These are phyloP conservation scores for Amanita pallidorosea DNA, from an alignment of 768 basidiomycete genomes.

Conservation along the genomic window DNA sequence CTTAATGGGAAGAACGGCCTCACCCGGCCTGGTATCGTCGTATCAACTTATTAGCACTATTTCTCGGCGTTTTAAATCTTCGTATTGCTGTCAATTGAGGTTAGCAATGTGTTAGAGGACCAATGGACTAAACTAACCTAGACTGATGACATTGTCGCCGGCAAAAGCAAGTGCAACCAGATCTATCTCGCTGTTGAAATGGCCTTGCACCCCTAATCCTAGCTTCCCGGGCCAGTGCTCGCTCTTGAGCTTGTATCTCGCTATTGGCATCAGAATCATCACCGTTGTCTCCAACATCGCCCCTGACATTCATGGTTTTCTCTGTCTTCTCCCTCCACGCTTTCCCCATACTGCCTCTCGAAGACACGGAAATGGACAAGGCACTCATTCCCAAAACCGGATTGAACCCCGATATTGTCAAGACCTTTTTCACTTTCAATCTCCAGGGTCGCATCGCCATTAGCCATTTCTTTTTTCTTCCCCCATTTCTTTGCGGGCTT, in stretches of 20 bases:
- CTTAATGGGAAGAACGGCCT: slow-evolving; percentile 13
- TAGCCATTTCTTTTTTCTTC: slow-evolving; percentile 45
- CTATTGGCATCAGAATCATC: slow-evolving; percentile 49
- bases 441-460: slow-evolving; percentile 73
- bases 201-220: slow-evolving; percentile 44
- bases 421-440: slow-evolving; percentile 50
- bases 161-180: slow-evolving; percentile 93
- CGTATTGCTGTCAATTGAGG: slow-evolving; percentile 56
- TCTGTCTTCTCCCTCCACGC: not conserved
- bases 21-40: slow-evolving; percentile 93
- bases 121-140: slow-evolving; percentile 33
- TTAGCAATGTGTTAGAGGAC: not conserved
- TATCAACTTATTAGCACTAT: slow-evolving; percentile 80
- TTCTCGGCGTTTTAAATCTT: slow-evolving; percentile 71
- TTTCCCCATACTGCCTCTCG: not conserved
- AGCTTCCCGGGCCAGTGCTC: slow-evolving; percentile 24
- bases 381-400: not conserved
- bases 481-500: slow-evolving; percentile 50
- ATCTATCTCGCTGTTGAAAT: slow-evolving; percentile 85
- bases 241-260: slow-evolving; percentile 65
- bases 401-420: slow-evolving; percentile 18
- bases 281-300: slow-evolving; percentile 26
- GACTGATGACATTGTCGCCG: slow-evolving; percentile 92
- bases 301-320: slow-evolving; percentile 32
- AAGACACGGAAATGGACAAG: not conserved